Percentiles rank a stretch among this genome's conserved stretches.
Conservation (phyloP, 208 protist species). For the Tritrichomonas foetus region DNA sequence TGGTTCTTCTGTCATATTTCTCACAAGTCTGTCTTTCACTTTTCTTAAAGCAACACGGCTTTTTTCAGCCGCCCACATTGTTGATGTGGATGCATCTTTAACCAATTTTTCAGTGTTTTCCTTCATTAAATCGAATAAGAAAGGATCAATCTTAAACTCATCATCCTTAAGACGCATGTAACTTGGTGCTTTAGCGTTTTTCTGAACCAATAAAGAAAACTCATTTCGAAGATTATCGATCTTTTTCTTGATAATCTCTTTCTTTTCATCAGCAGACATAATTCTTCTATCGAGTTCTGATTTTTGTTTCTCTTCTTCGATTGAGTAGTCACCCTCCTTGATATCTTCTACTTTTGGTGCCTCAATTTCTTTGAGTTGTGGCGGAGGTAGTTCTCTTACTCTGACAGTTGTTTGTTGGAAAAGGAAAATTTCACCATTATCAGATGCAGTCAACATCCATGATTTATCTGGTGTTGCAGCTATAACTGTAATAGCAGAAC, state of each 20-base stretch:
- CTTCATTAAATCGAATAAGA: constrained; percentile 65
- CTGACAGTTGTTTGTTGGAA: background rate
- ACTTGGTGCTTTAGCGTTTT: constrained; percentile 65
- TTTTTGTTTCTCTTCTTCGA: constrained; percentile 81
- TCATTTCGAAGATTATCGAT: constrained; percentile 52
- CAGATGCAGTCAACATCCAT: background rate
- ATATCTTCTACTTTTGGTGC: constrained; percentile 46
- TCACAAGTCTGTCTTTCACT: constrained; percentile 72
- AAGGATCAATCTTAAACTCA: constrained; percentile 74
- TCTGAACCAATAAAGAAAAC: constrained; percentile 63
- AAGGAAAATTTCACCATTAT: constrained; percentile 36
- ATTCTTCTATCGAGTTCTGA: constrained; percentile 67
- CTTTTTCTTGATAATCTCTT: constrained; percentile 58
- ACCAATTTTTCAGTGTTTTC: constrained; percentile 67
- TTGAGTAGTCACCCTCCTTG: constrained; percentile 54
- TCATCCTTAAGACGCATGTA: constrained; percentile 58
- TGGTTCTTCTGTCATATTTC: constrained; percentile 75
- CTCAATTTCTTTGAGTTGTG: background rate
- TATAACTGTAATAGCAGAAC: background rate
- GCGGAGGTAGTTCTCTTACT: background rate
- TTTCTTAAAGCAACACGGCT: constrained; percentile 69
- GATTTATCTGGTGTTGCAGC: background rate
- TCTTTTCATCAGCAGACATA: constrained; percentile 66
- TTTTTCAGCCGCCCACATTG: constrained; percentile 67
- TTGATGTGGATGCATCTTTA: constrained; percentile 65